phyloP scores from a whole-genome alignment of 2,329 filamentous ascomycete genomes.

The Trichoderma brevicompactum region DNA sequence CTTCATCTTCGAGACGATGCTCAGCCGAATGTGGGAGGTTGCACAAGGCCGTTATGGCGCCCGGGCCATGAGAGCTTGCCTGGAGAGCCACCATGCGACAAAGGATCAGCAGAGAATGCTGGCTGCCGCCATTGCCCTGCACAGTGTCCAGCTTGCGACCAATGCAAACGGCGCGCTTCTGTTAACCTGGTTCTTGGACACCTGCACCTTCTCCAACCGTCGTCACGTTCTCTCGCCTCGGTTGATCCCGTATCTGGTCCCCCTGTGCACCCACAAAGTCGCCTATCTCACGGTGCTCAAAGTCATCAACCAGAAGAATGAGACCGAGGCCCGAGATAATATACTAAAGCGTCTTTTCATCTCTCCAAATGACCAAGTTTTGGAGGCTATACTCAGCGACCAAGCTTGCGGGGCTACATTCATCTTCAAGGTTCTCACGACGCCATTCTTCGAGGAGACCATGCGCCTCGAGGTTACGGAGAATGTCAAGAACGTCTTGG shows the following conservation, averaged over 20 bases:
- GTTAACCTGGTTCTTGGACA: constrained; percentile 97
- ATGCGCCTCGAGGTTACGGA: constrained; percentile 88
- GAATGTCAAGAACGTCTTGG: constrained; percentile 85
- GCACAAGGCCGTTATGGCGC: constrained; percentile 92
- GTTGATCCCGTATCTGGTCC: constrained; percentile 88
- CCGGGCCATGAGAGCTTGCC: constrained; percentile 91
- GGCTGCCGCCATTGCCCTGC: constrained; percentile 90
- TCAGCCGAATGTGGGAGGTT: constrained; percentile 91
- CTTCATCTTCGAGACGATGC: constrained; percentile 98
- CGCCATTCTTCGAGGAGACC: constrained; percentile 92
- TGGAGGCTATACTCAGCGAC: constrained; percentile 90
- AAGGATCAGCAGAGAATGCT: constrained; percentile 96
- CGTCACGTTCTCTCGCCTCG: constrained; percentile 90
- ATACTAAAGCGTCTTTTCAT: constrained; percentile 93
- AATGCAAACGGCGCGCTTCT: constrained; percentile 94
- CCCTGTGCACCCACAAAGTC: constrained; percentile 97
- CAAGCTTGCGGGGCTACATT: constrained; percentile 90
- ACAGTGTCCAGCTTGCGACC: constrained; percentile 94
- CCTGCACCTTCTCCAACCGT: constrained; percentile 91
- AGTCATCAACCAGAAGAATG: constrained; percentile 96
- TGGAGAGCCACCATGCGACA: constrained; percentile 93
- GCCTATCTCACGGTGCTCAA: constrained; percentile 96
- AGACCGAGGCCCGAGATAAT: constrained; percentile 86
- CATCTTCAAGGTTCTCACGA: constrained; percentile 98
- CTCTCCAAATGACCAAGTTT: constrained; percentile 78